phyloP scores from a whole-genome alignment of 805 yeast genomes.

The Starmerella potacharoeniae region DNA sequence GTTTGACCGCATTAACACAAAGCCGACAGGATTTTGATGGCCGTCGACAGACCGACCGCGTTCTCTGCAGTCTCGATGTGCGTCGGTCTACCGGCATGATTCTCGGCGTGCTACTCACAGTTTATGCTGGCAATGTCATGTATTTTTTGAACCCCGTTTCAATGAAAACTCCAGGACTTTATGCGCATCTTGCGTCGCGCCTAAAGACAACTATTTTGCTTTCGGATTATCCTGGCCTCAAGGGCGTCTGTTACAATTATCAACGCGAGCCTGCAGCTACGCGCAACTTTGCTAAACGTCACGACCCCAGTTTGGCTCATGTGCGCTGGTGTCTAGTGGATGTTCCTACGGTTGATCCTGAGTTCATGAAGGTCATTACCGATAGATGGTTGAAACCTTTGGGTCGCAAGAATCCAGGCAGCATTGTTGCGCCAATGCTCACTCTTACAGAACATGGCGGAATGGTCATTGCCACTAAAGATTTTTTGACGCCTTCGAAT shows the following conservation, averaged over 20 bases:
- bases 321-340: conserved; percentile 85
- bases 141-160: conserved; percentile 68
- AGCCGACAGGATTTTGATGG: conserved; percentile 21
- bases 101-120: conserved; percentile 64
- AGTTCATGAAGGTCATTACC: conserved; percentile 75
- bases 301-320: conserved; percentile 63
- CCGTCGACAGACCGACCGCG: conserved; percentile 31
- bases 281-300: conserved; percentile 63
- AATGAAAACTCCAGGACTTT: conserved; percentile 72
- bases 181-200: conserved; percentile 66
- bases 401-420: conserved; percentile 67
- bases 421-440: conserved; percentile 76
- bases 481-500: conserved; percentile 45
- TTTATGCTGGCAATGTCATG: conserved; percentile 72
- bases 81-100: conserved; percentile 79
- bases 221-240: conserved; percentile 79
- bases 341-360: conserved; percentile 83
- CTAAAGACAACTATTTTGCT: conserved; percentile 61
- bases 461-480: conserved; percentile 81
- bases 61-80: conserved; percentile 55
- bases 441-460: conserved; percentile 93
- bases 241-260: conserved; percentile 84
- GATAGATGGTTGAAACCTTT: conserved; percentile 84
- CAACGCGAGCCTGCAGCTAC: conserved; percentile 81
- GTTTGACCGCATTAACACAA: conserved; percentile 55